Percentiles rank a stretch among this genome's conserved stretches.
Evolutionary conservation across 2,329 filamentous ascomycete species (phyloP).

Genomic region (Calonectria naviculata): DNA sequence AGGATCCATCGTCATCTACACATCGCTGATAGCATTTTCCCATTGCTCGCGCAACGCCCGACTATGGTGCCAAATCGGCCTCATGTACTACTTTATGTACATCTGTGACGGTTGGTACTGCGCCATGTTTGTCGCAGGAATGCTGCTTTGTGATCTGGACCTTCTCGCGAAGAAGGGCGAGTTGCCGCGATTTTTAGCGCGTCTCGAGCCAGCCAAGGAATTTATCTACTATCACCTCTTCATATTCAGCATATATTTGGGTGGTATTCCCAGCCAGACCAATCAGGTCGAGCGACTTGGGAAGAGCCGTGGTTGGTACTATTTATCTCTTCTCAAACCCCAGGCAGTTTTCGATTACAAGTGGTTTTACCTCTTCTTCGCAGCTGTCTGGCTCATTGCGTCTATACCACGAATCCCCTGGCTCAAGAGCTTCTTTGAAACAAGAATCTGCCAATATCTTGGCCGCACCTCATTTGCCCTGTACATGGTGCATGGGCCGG

Average conservation of each 20-base stretch:
- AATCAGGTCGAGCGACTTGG: constrained; percentile 60
- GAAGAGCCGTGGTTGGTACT: constrained; percentile 70
- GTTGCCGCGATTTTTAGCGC: constrained; percentile 60
- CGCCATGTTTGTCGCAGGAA: constrained; percentile 69
- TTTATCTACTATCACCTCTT: constrained; percentile 66
- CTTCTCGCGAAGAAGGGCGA: constrained; percentile 60
- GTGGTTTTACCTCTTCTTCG: constrained; percentile 76
- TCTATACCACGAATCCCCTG: constrained; percentile 67
- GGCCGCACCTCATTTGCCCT: constrained; percentile 71
- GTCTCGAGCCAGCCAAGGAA: constrained; percentile 59
- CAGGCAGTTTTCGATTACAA: constrained; percentile 74
- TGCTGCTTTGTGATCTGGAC: constrained; percentile 72
- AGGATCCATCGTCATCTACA: constrained; percentile 74
- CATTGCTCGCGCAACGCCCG: constrained; percentile 65
- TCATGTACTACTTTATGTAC: constrained; percentile 75
- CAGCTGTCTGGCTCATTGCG: constrained; percentile 66
- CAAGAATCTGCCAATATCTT: constrained; percentile 68
- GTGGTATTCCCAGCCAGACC: constrained; percentile 68
- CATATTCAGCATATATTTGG: constrained; percentile 63
- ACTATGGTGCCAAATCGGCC: constrained; percentile 60
- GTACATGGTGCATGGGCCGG: constrained; percentile 73
- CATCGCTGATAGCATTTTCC: constrained; percentile 65
- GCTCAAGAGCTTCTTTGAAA: constrained; percentile 70
- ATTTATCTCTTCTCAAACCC: constrained; percentile 70
- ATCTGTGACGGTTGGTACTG: constrained; percentile 73